Evolutionary conservation across 768 basidiomycete species (phyloP).

Genomic region (Naganishia vaughanmartiniae): DNA sequence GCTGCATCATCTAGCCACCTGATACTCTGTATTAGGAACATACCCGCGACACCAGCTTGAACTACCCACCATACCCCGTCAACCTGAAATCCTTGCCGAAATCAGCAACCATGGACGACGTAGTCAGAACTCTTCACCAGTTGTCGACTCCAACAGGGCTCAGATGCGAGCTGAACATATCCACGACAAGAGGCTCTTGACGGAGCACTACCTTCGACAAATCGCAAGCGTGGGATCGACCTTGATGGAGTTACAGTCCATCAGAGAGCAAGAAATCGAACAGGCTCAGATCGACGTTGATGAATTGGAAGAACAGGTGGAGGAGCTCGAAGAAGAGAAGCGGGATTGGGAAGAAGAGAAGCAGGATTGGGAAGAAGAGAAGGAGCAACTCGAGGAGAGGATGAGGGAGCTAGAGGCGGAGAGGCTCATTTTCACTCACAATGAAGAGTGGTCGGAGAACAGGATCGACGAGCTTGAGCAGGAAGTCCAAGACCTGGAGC

Average conservation of each 20-base stretch:
- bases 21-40: no score
- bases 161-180: not conserved
- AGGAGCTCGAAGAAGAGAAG: constrained; percentile 35
- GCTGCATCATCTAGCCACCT: no score
- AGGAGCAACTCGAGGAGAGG: constrained; percentile 28
- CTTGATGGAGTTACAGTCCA: constrained; percentile 34
- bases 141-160: not conserved
- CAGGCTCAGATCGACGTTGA: no score
- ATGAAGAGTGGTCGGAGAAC: constrained; percentile 39
- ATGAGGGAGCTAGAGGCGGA: no score
- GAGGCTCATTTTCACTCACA: no score
- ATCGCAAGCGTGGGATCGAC: not conserved
- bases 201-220: not conserved
- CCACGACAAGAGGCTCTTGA: constrained; percentile 52
- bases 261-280: constrained; percentile 27
- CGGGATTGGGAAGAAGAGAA: constrained; percentile 29
- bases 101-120: no score
- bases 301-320: no score
- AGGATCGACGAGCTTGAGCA: constrained; percentile 47
- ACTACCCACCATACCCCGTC: no score
- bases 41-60: no score
- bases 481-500: constrained; percentile 53
- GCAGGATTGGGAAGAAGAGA: constrained; percentile 18
- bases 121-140: no score
- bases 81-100: no score